phyloP scores from a whole-genome alignment of 495 filamentous ascomycete species.

The Apiosordaria backusii region DNA sequence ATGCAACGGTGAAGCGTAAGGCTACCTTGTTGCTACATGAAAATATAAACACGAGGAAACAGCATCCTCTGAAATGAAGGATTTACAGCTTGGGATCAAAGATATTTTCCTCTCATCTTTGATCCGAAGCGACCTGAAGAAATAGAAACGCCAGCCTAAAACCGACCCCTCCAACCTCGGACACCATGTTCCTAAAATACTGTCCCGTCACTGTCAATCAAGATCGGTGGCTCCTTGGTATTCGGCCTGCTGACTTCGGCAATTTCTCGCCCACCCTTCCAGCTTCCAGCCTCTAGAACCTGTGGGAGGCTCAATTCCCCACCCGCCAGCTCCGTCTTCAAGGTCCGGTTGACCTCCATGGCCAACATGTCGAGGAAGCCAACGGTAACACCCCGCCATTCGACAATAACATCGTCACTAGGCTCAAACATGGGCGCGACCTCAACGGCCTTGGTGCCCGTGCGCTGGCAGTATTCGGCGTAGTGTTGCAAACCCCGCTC shows the following conservation, averaged over 20 bases:
- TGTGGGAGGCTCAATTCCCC: constrained; percentile 66
- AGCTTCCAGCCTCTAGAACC: constrained; percentile 84
- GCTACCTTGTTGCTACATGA: background rate
- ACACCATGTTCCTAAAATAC: constrained; percentile 60
- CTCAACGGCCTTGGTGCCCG: constrained; percentile 67
- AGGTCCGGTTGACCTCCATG: constrained; percentile 62
- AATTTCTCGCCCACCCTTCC: constrained; percentile 97
- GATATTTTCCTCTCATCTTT: no score
- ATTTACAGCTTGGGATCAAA: background rate
- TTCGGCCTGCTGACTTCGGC: constrained; percentile 94
- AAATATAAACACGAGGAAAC: background rate
- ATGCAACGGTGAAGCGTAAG: background rate
- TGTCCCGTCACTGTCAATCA: constrained; percentile 93
- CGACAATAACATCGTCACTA: constrained; percentile 79
- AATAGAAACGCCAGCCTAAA: background rate
- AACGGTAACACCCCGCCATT: constrained; percentile 80
- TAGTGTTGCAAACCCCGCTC: constrained; percentile 69
- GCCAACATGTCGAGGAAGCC: constrained; percentile 78
- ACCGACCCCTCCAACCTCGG: background rate
- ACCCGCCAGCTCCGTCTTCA: constrained; percentile 50
- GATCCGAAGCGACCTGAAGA: background rate
- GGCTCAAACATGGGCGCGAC: constrained; percentile 75
- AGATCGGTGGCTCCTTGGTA: constrained; percentile 93
- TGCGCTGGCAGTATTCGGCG: constrained; percentile 65
- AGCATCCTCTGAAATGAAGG: background rate